phyloP scores from a whole-genome alignment of 2,329 filamentous ascomycete species.

The Aspergillus chevalieri region DNA sequence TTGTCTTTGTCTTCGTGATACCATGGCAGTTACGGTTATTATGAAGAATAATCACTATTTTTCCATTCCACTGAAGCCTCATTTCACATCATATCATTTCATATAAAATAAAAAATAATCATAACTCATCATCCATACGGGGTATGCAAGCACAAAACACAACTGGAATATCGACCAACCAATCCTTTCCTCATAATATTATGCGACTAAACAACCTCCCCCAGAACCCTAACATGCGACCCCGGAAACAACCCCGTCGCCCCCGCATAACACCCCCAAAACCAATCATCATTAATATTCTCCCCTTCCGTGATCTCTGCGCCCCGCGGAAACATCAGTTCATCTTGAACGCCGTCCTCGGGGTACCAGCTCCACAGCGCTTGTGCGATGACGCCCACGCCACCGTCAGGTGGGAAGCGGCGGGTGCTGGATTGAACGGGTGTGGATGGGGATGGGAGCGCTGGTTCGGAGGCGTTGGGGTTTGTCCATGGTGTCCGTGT shows the following conservation, averaged over 20 bases:
- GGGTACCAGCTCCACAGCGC: slow-evolving; percentile 79
- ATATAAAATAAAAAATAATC: background rate
- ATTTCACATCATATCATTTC: background rate
- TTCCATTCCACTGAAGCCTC: too few species aligned
- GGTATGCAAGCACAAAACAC: too few species aligned
- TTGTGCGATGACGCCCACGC: slow-evolving; percentile 56
- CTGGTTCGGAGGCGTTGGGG: slow-evolving; percentile 6
- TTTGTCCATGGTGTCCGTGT: slow-evolving; percentile 12
- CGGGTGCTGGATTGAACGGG: slow-evolving; percentile 10
- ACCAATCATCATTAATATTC: slow-evolving; percentile 89
- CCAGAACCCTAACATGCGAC: slow-evolving; percentile 59
- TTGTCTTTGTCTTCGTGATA: too few species aligned
- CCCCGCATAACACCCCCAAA: slow-evolving; percentile 78
- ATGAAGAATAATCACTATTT: too few species aligned
- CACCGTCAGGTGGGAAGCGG: slow-evolving; percentile 68
- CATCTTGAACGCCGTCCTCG: slow-evolving; percentile 52
- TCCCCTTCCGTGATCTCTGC: slow-evolving; percentile 79
- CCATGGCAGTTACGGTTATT: too few species aligned
- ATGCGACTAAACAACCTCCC: slow-evolving; percentile 22
- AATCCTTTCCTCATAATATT: background rate
- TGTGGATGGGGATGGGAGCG: slow-evolving; percentile 55
- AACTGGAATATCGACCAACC: too few species aligned
- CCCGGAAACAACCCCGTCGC: slow-evolving; percentile 72
- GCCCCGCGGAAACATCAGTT: slow-evolving; percentile 75
- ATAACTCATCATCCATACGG: too few species aligned